A percentile compares a stretch with the other conserved stretches of the same genome.
These are phyloP conservation scores for sunflower (Helianthus annuus) DNA, from an alignment of 129 eudicot species.

Conservation along the genomic window DNA sequence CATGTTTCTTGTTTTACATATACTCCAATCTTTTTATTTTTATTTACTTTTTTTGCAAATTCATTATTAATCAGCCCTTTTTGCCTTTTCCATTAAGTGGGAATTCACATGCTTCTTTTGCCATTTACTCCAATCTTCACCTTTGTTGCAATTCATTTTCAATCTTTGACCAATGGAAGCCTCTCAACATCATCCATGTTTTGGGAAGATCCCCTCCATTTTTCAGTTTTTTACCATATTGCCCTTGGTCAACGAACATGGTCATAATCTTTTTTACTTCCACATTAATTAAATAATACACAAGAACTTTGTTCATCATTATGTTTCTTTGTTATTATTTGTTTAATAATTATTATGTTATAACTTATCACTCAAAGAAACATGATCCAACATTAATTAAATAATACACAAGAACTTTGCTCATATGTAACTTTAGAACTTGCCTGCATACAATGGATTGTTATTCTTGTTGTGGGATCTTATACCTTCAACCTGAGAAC, in stretches of 20 bases:
- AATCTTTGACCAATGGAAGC: slow-evolving; percentile 21
- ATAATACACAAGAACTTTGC: too few relatives aligned
- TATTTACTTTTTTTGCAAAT: not conserved
- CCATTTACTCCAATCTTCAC: not conserved
- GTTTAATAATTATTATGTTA: not conserved
- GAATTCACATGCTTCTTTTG: not conserved
- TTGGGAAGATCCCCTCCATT: slow-evolving; percentile 7
- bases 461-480: too few relatives aligned
- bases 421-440: too few relatives aligned
- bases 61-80: slow-evolving; percentile 14
- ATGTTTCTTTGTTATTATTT: not conserved
- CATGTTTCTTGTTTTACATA: slow-evolving; percentile 16
- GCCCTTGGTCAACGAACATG: slow-evolving; percentile 2
- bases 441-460: too few relatives aligned
- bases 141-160: slow-evolving; percentile 4
- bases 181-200: slow-evolving; percentile 6
- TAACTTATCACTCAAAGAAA: not conserved
- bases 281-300: not conserved
- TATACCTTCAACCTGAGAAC: too few relatives aligned
- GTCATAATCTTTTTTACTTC: not conserved
- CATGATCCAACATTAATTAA: not conserved
- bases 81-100: slow-evolving; percentile 18
- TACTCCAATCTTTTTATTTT: not conserved
- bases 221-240: slow-evolving; percentile 12
- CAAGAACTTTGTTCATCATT: not conserved